Evolutionary conservation across 2,329 filamentous ascomycete species (phyloP), one percentile per base, ranked within the genome.

Genomic region (Aspergillus fumigatus): DNA sequence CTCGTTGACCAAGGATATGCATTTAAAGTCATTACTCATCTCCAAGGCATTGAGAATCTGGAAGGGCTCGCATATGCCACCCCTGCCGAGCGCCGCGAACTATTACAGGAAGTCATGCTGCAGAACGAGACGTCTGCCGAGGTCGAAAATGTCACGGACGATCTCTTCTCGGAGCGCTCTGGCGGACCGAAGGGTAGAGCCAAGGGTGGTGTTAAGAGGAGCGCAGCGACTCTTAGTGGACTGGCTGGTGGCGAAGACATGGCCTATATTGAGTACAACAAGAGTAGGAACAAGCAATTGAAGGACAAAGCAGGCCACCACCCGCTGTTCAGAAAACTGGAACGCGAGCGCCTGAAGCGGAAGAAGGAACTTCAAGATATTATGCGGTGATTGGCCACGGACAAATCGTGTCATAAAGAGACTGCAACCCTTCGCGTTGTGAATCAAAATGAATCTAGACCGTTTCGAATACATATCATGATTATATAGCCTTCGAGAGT

Each of bases 1-100:
- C 81, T 99, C 1, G 92, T 99, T 23, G 94, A 99, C 64, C 94
- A 99, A 75, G 94, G 94, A 9, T 99, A 99, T 71, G 93, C 94
- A 0, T 99, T 99, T 82, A 97, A 97, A 72, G 93, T 97, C 60
- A 99, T 99, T 71, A 99, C 94, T 0, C 91, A 96, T 68, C 82
- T 99, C 7, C 88, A 92, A 67, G 94, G 93, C 51, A 91, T 99
- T 61, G 90, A 97, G 59, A 84, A 90, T 57, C 88, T 93, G 53
- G 86, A 88, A 0, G 86, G 87, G 0, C 82, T 99, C 1, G 88
- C 88, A 1, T 97, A 95, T 70, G 84, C 84, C 1, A 90, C 90
- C 1, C 83, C 91, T 0, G 80, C 84, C 6, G 92, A 96, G 67
- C 87, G 92, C 4, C 87, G 91, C 49, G 92, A 96, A 72, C 82